A percentile compares a stretch with the other conserved stretches of the same genome.
Conservation (phyloP, 108 stramenopile species). For the Nitzschia palea region DNA sequence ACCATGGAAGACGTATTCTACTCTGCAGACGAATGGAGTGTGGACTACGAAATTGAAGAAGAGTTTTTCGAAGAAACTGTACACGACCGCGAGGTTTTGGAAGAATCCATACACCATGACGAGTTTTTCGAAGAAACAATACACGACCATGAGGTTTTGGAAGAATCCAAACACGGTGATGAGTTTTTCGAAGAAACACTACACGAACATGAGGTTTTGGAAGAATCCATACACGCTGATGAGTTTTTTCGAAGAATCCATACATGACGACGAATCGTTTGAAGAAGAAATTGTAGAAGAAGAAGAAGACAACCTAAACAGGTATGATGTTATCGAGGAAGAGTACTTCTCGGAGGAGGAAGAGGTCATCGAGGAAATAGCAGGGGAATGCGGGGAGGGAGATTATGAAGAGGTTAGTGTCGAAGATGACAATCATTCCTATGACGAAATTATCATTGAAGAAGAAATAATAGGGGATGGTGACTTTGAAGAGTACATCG, state of each 20-base stretch:
- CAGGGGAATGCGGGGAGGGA: not conserved
- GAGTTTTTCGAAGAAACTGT: not conserved
- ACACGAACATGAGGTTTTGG: not conserved
- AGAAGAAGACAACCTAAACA: not conserved
- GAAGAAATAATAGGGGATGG: not conserved
- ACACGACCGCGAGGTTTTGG: not conserved
- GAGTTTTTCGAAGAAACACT: not conserved
- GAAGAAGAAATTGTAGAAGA: not conserved
- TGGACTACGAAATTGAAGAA: not conserved
- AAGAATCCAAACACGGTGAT: not conserved
- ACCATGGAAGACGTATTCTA: no score
- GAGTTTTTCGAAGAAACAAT: not conserved
- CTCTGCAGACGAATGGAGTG: not conserved
- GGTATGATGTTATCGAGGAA: not conserved
- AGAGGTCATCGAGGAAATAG: not conserved
- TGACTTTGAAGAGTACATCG: conserved; percentile 7
- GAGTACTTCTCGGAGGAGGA: not conserved
- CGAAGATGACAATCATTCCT: no score
- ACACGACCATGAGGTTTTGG: not conserved
- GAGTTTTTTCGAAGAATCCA: not conserved
- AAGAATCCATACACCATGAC: not conserved
- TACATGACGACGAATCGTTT: not conserved
- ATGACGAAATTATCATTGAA: no score
- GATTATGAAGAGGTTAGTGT: not conserved
- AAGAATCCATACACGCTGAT: not conserved